phyloP scores from a whole-genome alignment of 148 eudicot genomes.

The Hydrangea macrophylla region DNA sequence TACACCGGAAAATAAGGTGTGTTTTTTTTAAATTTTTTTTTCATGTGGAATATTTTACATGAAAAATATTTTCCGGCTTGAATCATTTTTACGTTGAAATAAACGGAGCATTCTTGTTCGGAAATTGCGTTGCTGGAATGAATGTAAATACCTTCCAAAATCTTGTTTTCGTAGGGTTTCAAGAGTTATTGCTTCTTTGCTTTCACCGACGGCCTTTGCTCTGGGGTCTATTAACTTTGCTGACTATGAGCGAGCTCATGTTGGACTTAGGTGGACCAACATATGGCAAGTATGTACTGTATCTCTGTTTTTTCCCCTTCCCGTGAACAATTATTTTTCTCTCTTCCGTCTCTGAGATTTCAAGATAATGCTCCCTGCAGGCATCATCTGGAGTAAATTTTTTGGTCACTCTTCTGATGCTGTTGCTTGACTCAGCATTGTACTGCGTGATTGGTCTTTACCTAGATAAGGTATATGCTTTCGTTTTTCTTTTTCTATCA shows the following conservation, averaged over 20 bases:
- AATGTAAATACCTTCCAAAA: neutral
- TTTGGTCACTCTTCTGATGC: conserved; percentile 82
- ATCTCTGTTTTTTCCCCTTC: neutral
- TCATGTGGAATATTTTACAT: no score
- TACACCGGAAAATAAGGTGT: no score
- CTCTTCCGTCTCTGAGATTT: conserved; percentile 6
- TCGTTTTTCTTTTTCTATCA: neutral
- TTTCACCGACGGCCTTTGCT: conserved; percentile 99
- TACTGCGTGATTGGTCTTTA: conserved; percentile 76
- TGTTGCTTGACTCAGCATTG: conserved; percentile 73
- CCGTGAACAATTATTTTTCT: neutral
- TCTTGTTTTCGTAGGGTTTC: conserved; percentile 47
- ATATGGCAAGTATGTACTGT: conserved; percentile 72
- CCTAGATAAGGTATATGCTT: conserved; percentile 75
- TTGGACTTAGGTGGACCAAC: conserved; percentile 99
- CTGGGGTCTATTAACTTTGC: conserved; percentile 95
- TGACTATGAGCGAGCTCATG: conserved; percentile 98
- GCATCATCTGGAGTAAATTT: conserved; percentile 90
- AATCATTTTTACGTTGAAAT: no score
- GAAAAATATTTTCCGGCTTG: no score
- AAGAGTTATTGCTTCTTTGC: conserved; percentile 82
- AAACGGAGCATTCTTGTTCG: no score
- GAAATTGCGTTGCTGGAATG: no score
- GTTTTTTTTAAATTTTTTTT: no score
- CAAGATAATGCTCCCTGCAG: conserved; percentile 35